Evolutionary conservation across 2,329 filamentous ascomycete species (phyloP), one percentile per base, ranked within the genome.

Genomic region (Penicillium italicum): DNA sequence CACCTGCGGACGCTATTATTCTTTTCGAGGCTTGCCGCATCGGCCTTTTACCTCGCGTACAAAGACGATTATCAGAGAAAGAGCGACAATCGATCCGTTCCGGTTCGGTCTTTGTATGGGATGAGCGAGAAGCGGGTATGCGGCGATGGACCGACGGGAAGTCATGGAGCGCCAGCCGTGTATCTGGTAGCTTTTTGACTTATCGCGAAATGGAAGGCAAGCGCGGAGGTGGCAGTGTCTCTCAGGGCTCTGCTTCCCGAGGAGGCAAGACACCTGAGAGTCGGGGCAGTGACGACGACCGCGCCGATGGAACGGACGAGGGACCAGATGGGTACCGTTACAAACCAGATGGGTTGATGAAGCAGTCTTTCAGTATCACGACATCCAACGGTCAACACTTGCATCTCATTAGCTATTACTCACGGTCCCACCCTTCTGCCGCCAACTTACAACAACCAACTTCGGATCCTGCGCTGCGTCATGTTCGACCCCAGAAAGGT

Each of bases 201-300:
- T 99, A 99, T 71, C 84, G 94, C 37, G 94, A 99, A 72, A 99
- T 99, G 94, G 94, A 99, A 75, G 94, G 94, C 74, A 97, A 97
- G 80, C 84, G 94, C 60, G 92, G 92, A 51, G 90, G 90, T 57
- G 85, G 79, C 61, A 79, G 77, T 50, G 92, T 91, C 69, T 80
- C 84, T 33, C 80, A 82, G 61, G 72, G 74, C 70, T 79, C 69
- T 76, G 79, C 78, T 76, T 82, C 79, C 69, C 69, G 82, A 59
- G 80, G 79, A 22, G 87, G 86, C 58, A 93, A 91, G 77, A 92
- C 90, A 9, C 90, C 91, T 33, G 91, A 96, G 60, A 91, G 89
- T 66, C 85, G 87, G 61, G 85, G 84, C 28, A 93, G 89, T 70
- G 91, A 96, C 67, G 92, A 94, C 46, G 89, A 91, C 62, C 87